A percentile compares a stretch with the other conserved stretches of the same genome.
These are phyloP conservation scores for Pholiota microspora DNA, from an alignment of 768 basidiomycete species.

Conservation along the genomic window DNA sequence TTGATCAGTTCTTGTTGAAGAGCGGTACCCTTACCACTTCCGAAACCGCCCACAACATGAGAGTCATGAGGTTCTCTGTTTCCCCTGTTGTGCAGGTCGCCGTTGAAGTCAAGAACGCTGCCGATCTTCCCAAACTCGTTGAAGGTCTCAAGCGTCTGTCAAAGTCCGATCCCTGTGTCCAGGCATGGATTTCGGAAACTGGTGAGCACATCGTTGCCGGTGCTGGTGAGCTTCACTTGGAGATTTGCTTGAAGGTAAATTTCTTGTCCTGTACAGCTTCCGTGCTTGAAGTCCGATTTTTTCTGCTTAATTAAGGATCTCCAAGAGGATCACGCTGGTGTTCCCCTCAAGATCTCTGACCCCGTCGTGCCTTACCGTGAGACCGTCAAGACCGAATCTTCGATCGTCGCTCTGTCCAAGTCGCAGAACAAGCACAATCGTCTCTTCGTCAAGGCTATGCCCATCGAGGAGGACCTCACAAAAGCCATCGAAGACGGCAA, in stretches of 20 bases:
- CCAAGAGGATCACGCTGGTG: slow-evolving; percentile 99
- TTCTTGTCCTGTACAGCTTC: too few relatives aligned
- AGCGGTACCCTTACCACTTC: slow-evolving; percentile 96
- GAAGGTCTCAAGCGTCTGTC: slow-evolving; percentile 99
- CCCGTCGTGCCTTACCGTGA: slow-evolving; percentile 98
- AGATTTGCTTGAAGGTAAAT: slow-evolving; percentile 95
- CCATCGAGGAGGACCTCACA: slow-evolving; percentile 92
- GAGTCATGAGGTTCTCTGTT: slow-evolving; percentile 99
- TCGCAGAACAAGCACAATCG: slow-evolving; percentile 99
- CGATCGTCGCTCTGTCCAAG: slow-evolving; percentile 95
- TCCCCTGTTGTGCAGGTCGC: slow-evolving; percentile 99
- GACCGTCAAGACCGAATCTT: slow-evolving; percentile 94
- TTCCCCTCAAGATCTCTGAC: slow-evolving; percentile 97
- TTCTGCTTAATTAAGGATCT: too few relatives aligned
- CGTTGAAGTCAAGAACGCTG: slow-evolving; percentile 99
- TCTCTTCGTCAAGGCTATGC: slow-evolving; percentile 90
- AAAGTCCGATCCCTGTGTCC: slow-evolving; percentile 99
- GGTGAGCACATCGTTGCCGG: slow-evolving; percentile 99
- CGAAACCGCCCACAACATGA: slow-evolving; percentile 99
- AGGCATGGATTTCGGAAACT: slow-evolving; percentile 86
- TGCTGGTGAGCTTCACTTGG: slow-evolving; percentile 98
- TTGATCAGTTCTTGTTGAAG: slow-evolving; percentile 99
- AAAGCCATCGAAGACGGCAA: slow-evolving; percentile 88
- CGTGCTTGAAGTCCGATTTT: too few relatives aligned
- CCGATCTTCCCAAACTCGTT: slow-evolving; percentile 98